phyloP scores from a whole-genome alignment of 73 alveolate species.

The Symbiodinium pilosum region DNA sequence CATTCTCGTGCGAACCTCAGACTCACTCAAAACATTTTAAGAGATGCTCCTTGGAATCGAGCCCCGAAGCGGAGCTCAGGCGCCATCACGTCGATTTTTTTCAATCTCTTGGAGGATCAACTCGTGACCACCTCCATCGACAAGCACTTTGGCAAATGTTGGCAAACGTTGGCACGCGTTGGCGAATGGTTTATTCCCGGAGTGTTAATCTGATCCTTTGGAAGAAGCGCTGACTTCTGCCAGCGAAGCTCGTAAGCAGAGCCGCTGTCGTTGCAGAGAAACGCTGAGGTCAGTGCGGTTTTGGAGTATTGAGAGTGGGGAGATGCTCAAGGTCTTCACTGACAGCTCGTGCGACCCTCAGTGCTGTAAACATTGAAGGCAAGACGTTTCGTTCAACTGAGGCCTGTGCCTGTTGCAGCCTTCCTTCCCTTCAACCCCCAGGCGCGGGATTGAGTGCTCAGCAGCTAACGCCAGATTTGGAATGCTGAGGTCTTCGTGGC shows the following conservation, averaged over 20 bases:
- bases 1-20: not conserved
- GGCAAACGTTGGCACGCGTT: too few species aligned
- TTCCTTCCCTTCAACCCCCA: conserved; percentile 63
- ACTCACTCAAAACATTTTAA: too few species aligned
- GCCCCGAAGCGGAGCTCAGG: not conserved
- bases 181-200: too few species aligned
- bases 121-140: conserved; percentile 57
- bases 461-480: too few species aligned
- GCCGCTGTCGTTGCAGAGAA: too few species aligned
- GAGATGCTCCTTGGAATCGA: too few species aligned
- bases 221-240: too few species aligned
- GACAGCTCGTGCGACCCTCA: not conserved
- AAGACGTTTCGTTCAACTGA: not conserved
- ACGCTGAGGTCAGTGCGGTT: not conserved
- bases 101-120: conserved; percentile 6
- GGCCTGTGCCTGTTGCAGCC: conserved; percentile 32
- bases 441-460: too few species aligned
- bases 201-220: too few species aligned
- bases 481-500: conserved; percentile 28
- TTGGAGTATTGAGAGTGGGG: conserved; percentile 41
- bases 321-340: conserved; percentile 43
- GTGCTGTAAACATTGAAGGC: too few species aligned
- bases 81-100: conserved; percentile 31
- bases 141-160: too few species aligned
- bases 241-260: too few species aligned